Evolutionary conservation across 306 rosid species (phyloP), one percentile per base, ranked within the genome.

Genomic region (Prunus campanulata): DNA sequence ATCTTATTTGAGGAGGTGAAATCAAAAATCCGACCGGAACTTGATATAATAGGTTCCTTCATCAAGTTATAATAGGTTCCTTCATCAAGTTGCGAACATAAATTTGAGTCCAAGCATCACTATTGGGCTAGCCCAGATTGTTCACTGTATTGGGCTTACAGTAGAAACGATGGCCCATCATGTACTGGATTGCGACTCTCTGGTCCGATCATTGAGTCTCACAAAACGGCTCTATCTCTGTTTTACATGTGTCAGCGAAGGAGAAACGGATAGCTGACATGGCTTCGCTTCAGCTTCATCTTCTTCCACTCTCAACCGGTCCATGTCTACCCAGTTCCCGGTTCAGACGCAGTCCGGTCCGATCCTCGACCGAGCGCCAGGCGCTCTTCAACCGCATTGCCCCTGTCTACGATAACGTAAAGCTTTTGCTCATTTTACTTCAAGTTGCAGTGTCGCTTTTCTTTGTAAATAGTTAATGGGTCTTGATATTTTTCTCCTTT

Each of bases 301-400:
- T 82, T 30, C 79, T 83, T 59, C 84, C 84, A 18, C 13, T 79
- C 24, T 50, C 82, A 1, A 14, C 75, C 78, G 52, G 61, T 39
- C n/a, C 70, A 11, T 27, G 71, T 32, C 84, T 61, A 39, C 79
- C 60, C 48, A 42, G 22, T 63, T 71, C 19, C 82, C 82, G 83
- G 71, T 74, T 80, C 81, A 81, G 82, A 78, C 78, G 64, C 78
- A 20, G 57, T 8, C 62, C 75, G 19, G 30, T 91, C 65, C 90
- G 75, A 25, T 88, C 91, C 73, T 14, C 88, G 64, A 49, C 64
- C 77, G 89, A 88, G 2, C 93, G 97, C 46, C 96, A 55, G 61
- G 88, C 86, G 44, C 83, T 93, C 71, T 93, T 91, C 74, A 86
- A 68, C 84, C 97, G 98, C 84, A 91, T 91, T 74, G 96, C 97